phyloP scores from a whole-genome alignment of 305 asterid genomes.

The Fraxinus baroniana region DNA sequence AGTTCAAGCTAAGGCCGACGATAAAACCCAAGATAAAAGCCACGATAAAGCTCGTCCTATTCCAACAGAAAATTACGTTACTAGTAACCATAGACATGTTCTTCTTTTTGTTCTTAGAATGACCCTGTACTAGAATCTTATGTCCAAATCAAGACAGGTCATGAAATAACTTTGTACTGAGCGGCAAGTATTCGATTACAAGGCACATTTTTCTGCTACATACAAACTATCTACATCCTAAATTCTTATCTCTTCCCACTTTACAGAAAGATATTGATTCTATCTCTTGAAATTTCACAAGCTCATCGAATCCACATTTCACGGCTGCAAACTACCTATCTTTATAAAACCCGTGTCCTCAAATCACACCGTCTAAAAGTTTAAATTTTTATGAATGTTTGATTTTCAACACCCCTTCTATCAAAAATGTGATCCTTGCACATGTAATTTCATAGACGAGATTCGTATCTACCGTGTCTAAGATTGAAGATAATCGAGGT shows the following conservation, averaged over 20 bases:
- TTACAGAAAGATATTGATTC: neutral
- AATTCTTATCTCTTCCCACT: neutral
- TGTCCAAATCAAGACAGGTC: neutral
- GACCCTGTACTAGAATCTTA: neutral
- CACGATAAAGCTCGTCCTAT: neutral
- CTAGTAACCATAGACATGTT: neutral
- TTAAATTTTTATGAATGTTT: neutral
- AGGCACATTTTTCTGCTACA: neutral
- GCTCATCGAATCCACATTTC: neutral
- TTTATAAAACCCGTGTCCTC: constrained; percentile 19
- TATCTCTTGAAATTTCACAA: neutral
- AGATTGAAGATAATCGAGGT: neutral
- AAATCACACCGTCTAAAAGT: constrained; percentile 18
- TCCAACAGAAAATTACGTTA: neutral
- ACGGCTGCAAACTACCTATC: neutral
- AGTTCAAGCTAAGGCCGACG: neutral
- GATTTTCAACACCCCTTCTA: neutral
- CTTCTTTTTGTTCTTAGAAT: neutral
- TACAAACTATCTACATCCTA: neutral
- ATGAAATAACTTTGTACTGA: neutral
- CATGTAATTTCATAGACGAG: neutral
- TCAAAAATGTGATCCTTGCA: neutral
- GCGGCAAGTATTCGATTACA: neutral
- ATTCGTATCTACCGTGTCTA: neutral
- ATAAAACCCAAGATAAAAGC: neutral